A percentile compares a stretch with the other conserved stretches of the same genome.
Conservation (phyloP, 2,329 filamentous ascomycete species). For the Aspergillus awamori region DNA sequence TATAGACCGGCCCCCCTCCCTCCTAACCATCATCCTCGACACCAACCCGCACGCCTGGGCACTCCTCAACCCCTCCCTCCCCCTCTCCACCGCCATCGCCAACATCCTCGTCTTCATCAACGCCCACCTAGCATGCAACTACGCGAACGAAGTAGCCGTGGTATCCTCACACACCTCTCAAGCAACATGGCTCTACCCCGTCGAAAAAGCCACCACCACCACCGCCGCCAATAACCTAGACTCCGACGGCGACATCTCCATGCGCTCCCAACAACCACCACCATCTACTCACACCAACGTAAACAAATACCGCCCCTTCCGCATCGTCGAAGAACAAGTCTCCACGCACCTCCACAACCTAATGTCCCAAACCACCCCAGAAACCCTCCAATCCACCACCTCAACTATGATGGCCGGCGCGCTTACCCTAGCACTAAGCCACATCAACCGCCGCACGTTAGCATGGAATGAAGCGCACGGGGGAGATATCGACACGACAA, state of each 20-base stretch:
- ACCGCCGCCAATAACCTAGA: conserved; percentile 21
- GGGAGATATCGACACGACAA: conserved; percentile 39
- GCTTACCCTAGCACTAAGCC: conserved; percentile 81
- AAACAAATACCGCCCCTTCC: conserved; percentile 94
- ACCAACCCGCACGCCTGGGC: conserved; percentile 96
- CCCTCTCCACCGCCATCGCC: conserved; percentile 81
- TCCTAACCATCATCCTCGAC: conserved; percentile 89
- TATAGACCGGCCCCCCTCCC: conserved; percentile 68
- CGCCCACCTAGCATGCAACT: conserved; percentile 90
- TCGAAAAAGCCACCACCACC: conserved; percentile 31
- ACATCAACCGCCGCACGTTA: conserved; percentile 82
- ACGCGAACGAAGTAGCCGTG: conserved; percentile 88
- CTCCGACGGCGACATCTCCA: conserved; percentile 58
- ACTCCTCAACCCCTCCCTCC: conserved; percentile 68
- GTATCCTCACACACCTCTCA: conserved; percentile 86
- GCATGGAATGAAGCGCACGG: conserved; percentile 63
- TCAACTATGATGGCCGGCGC: conserved; percentile 91
- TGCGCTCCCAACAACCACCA: conserved; percentile 51
- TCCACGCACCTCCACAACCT: conserved; percentile 73
- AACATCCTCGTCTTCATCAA: conserved; percentile 96
- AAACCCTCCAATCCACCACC: conserved; percentile 62
- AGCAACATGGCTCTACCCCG: conserved; percentile 86
- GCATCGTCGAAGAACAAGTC: conserved; percentile 80
- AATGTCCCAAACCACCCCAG: conserved; percentile 66
- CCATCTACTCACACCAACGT: conserved; percentile 46